Conservation (phyloP, 176 grass and related monocot species). For the Cenchrus fungigraminus region DNA sequence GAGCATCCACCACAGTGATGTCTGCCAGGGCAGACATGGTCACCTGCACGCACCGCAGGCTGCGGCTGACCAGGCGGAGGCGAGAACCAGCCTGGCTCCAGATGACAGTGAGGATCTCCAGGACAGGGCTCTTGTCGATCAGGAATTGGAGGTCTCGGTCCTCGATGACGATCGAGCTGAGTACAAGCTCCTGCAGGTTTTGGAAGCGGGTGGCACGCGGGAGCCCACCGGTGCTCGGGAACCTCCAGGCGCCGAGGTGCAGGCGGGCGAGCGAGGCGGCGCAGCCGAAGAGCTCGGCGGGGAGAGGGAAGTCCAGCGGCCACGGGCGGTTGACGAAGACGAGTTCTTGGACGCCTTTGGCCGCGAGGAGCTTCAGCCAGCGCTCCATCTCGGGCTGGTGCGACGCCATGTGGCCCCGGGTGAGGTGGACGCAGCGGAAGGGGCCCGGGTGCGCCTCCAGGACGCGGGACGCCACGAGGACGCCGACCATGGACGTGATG, state of each 20-base stretch:
- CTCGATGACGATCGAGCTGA: not conserved
- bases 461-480: not conserved
- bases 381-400: not conserved
- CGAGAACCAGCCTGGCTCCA: no score
- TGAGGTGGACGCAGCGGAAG: constrained; percentile 5
- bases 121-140: constrained; percentile 12
- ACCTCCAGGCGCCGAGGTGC: not conserved
- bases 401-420: not conserved
- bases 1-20: not conserved
- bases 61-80: not conserved
- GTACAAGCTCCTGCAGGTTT: not conserved
- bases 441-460: constrained; percentile 5
- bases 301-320: not conserved
- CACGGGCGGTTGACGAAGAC: not conserved
- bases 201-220: not conserved
- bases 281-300: not conserved
- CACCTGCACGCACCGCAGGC: constrained; percentile 18
- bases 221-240: not conserved
- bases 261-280: not conserved
- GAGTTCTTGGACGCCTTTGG: not conserved
- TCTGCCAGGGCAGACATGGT: not conserved
- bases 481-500: no score
- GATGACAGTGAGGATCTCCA: not conserved
- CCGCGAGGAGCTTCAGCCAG: not conserved
- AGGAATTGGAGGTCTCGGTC: constrained; percentile 14